Evolutionary conservation across 1,284 basidiomycete genomes (phyloP), one percentile per base, ranked within the genome.

Genomic region (Boletus hoseneyae): DNA sequence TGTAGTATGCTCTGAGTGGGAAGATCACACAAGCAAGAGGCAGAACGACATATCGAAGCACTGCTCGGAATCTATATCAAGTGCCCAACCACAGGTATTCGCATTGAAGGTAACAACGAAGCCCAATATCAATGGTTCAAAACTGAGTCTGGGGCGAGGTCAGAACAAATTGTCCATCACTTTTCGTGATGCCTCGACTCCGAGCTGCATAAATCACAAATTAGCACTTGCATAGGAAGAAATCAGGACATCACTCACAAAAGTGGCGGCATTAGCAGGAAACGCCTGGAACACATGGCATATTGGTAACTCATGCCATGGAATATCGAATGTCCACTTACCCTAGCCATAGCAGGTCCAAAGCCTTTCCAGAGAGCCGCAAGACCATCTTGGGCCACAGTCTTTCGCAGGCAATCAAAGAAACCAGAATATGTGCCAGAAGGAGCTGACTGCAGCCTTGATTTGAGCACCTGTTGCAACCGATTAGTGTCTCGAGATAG

Each of bases 311-410:
- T 16, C 29, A 1, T 25, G 36, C 46, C 10, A 42, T 37, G 18
- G 19, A 33, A 42, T 13, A 32, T 23, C 33, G 44, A 47, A 37
- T 29, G 34, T 11, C 39, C 47, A 42, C 77, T 63, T 76, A 87
- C 93, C 64, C 93, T 75, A 45, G 84, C 87, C 93, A 98, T 98
- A 16, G 96, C 96, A 21, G 97, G 97, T 46, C 92, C 95, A 66
- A 98, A 93, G 23, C 96, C 97, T 73, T 90, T 97, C 90, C 95
- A 99, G 29, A 99, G 76, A 6, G 96, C 95, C 35, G 74, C 76
- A 21, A 90, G 75, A 42, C 97, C 97, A 69, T 98, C 95, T 52
- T 78, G 79, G n/a, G 91, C 90, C 57, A 99, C 89, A 5, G 94
- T 93, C 73, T 97, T 93, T 47, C 86, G 76, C 29, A 89, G 83